Evolutionary conservation across 495 filamentous ascomycete genomes (phyloP).

Genomic region (Saxispiralis lemnorum): DNA sequence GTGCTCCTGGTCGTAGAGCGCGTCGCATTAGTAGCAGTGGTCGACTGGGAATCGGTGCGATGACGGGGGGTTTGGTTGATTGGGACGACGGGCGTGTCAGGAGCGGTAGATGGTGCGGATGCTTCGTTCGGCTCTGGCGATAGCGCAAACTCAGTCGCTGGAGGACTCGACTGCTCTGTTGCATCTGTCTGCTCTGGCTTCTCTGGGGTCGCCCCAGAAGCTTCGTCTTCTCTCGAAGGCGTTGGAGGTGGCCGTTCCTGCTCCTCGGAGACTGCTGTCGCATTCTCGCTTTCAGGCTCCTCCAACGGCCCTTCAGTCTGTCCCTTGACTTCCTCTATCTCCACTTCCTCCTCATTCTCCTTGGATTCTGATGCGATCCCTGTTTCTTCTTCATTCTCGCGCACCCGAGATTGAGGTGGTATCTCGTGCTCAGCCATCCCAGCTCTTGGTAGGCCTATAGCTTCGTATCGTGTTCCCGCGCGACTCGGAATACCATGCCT

Average conservation of each 20-base stretch:
- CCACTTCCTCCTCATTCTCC: slow-evolving; percentile 1
- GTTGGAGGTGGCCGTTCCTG: slow-evolving; percentile 1
- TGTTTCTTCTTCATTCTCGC: not conserved
- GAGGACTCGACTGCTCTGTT: not conserved
- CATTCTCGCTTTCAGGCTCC: not conserved
- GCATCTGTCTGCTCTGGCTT: not conserved
- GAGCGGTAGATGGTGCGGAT: not conserved
- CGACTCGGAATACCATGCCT: not conserved
- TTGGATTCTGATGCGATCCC: not conserved
- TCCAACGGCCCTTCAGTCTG: slow-evolving; percentile 2
- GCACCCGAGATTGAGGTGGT: slow-evolving; percentile 1
- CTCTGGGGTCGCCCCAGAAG: not conserved
- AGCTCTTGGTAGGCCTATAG: slow-evolving; percentile 11
- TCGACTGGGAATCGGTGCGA: slow-evolving; percentile 41
- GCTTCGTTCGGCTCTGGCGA: slow-evolving; percentile 1
- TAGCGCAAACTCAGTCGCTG: not conserved
- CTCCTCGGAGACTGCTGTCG: not conserved
- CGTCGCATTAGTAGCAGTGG: slow-evolving; percentile 30
- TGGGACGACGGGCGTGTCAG: slow-evolving; percentile 1
- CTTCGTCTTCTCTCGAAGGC: not conserved
- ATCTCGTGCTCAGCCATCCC: slow-evolving; percentile 17
- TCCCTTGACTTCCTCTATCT: slow-evolving; percentile 4
- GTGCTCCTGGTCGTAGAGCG: slow-evolving; percentile 44
- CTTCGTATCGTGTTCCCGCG: not conserved
- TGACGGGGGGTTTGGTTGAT: slow-evolving; percentile 8